Evolutionary conservation across 345 rosid genomes (phyloP), one percentile per base, ranked within the genome.

Genomic region (Trapa incisa): DNA sequence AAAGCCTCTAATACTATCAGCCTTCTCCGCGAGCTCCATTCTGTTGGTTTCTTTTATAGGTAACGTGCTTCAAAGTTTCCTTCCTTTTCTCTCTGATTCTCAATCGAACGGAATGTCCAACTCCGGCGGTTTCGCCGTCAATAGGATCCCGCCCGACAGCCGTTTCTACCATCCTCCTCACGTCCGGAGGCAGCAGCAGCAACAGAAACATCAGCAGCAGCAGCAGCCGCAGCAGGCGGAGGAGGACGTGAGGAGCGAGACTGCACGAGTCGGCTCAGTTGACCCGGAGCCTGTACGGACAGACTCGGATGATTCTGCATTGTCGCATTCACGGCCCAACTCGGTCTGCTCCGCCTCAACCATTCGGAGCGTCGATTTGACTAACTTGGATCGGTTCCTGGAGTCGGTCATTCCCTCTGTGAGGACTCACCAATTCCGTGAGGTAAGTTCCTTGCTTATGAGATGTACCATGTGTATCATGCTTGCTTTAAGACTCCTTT

Each of bases 361-460:
- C n/a, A 53, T 68, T 52, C 52, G 74, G 38, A 42, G 47, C 38
- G 56, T 38, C 37, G 38, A 58, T 50, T 50, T 71, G 66, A 76
- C 82, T 60, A 80, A 86, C 73, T 79, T 86, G 78, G 87, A 83
- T 79, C 83, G 90, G 68, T 77, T 86, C 11, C 52, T 86, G 47
- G 77, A 81, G 57, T 70, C 83, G 33, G 83, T 83, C 67, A 80
- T 83, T 60, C 90, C 90, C 42, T 71, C 61, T 29, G 86, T 83
- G 52, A 71, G 72, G 63, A 83, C 73, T 70, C 84, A 66, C 65
- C 68, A 54, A 76, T 65, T 58, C 15, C 56, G 75, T 15, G 79
- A 81, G 89, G 87, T 81, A 57, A 9, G 16, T 11, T 15, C 29
- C 41, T 39, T 9, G 9, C 22, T 33, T 14, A 29, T 54, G 53